Percentiles rank a stretch among this genome's conserved stretches.
Conservation (phyloP, 352 stramenopile genomes). For the Pythium insidiosum region DNA sequence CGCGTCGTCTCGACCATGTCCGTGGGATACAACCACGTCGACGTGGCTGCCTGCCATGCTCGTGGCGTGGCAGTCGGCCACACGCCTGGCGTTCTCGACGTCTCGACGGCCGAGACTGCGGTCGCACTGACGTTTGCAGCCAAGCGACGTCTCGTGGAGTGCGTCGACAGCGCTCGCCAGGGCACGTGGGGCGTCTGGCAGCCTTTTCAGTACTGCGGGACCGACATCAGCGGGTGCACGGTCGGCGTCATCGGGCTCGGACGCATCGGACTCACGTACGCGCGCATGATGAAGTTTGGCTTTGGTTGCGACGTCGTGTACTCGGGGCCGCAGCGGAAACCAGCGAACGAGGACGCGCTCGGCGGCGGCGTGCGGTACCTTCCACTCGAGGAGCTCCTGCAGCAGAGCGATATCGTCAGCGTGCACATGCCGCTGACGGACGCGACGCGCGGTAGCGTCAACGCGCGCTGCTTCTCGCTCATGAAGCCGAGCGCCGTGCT, state of each 20-base stretch:
- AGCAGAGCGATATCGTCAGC: constrained; percentile 82
- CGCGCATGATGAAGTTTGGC: constrained; percentile 69
- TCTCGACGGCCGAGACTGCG: constrained; percentile 43
- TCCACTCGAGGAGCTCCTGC: constrained; percentile 62
- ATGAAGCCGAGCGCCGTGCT: constrained; percentile 86
- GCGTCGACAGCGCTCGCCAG: constrained; percentile 49
- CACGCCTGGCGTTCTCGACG: constrained; percentile 63
- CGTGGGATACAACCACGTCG: constrained; percentile 78
- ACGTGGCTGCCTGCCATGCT: constrained; percentile 37
- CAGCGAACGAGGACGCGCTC: constrained; percentile 22
- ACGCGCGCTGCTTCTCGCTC: constrained; percentile 51
- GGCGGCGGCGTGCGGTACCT: constrained; percentile 59
- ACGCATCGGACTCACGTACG: constrained; percentile 80
- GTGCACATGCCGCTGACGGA: constrained; percentile 79
- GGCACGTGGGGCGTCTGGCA: constrained; percentile 53
- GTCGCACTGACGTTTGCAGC: constrained; percentile 38
- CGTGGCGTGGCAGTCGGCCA: constrained; percentile 50
- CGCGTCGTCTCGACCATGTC: constrained; percentile 61
- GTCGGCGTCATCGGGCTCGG: constrained; percentile 74
- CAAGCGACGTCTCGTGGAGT: constrained; percentile 36
- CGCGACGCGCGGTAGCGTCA: constrained; percentile 63
- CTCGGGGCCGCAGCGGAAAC: constrained; percentile 59
- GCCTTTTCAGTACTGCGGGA: constrained; percentile 46
- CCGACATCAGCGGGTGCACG: constrained; percentile 36
- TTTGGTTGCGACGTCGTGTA: constrained; percentile 84